A percentile compares a stretch with the other conserved stretches of the same genome.
Evolutionary conservation across 23 red algal genomes (phyloP).

Genomic region (Cyanidioschyzon merolae): DNA sequence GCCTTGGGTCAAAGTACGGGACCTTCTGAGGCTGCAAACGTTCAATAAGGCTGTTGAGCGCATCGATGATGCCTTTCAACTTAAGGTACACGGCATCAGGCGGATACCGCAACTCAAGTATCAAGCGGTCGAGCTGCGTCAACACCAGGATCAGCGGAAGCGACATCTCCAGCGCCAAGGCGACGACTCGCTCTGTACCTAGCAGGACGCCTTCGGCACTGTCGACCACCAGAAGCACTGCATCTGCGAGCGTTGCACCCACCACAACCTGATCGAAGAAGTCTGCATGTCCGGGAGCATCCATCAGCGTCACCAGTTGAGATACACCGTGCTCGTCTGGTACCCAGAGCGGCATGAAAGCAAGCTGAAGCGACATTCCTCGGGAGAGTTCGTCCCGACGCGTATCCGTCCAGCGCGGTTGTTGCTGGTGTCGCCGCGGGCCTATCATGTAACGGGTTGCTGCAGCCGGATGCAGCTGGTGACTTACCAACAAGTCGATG

Average conservation of each 20-base stretch:
- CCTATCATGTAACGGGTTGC: neutral
- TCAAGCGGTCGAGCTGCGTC: constrained; percentile 74
- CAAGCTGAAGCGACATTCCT: constrained; percentile 48
- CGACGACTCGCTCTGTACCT: constrained; percentile 56
- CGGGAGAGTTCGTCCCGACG: constrained; percentile 71
- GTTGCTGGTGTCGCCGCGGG: constrained; percentile 6
- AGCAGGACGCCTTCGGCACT: constrained; percentile 70
- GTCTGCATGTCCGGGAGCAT: constrained; percentile 73
- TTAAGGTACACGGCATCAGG: constrained; percentile 77
- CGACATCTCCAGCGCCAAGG: constrained; percentile 23
- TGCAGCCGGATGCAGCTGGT: neutral
- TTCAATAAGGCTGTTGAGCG: constrained; percentile 40
- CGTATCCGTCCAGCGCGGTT: constrained; percentile 72
- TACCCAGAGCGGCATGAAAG: constrained; percentile 39
- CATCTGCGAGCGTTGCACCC: constrained; percentile 52
- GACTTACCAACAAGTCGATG: constrained; percentile 56
- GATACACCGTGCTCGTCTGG: constrained; percentile 37
- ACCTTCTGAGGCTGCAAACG: neutral
- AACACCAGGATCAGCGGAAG: constrained; percentile 75
- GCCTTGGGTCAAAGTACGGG: neutral
- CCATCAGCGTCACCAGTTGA: constrained; percentile 51
- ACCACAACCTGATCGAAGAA: constrained; percentile 81
- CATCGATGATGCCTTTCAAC: constrained; percentile 57
- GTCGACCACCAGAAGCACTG: constrained; percentile 78
- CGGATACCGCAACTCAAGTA: constrained; percentile 72